Evolutionary conservation across 1,284 basidiomycete species (phyloP).

Genomic region (Trichosporon coremiiforme): DNA sequence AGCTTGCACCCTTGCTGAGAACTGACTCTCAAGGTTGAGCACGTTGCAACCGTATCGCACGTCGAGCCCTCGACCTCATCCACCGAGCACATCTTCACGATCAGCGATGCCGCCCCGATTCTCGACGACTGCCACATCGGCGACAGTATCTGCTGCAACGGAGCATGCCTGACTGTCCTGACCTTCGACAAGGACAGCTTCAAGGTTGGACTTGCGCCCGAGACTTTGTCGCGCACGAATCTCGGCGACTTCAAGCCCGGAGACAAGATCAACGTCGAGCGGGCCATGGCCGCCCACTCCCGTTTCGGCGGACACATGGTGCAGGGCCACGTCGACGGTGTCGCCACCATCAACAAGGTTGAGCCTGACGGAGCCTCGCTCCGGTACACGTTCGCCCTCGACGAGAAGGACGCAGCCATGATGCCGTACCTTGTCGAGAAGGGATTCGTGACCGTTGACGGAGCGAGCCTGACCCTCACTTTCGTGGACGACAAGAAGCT

Average conservation of each 20-base stretch:
- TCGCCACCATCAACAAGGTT: conserved; percentile 71
- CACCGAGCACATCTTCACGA: conserved; percentile 69
- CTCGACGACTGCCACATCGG: conserved; percentile 90
- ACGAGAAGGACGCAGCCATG: conserved; percentile 65
- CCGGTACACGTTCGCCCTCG: conserved; percentile 75
- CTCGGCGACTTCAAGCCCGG: conserved; percentile 79
- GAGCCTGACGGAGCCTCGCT: conserved; percentile 83
- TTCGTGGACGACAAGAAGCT: conserved; percentile 69
- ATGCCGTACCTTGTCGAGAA: conserved; percentile 90
- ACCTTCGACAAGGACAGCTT: conserved; percentile 76
- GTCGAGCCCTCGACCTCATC: conserved; percentile 44
- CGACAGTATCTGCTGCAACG: conserved; percentile 89
- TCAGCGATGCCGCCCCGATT: conserved; percentile 72
- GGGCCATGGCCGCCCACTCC: conserved; percentile 88
- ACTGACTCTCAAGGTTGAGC: too few species aligned
- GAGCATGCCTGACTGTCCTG: conserved; percentile 85
- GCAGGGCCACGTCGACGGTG: conserved; percentile 94
- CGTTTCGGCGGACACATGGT: conserved; percentile 98
- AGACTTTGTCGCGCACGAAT: conserved; percentile 89
- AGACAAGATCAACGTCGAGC: conserved; percentile 86
- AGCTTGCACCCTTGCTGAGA: too few species aligned
- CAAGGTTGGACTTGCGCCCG: conserved; percentile 91
- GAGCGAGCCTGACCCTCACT: conserved; percentile 89
- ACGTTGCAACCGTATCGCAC: conserved; percentile 47
- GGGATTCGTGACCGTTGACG: conserved; percentile 93